Evolutionary conservation across 2,329 filamentous ascomycete genomes (phyloP), one percentile per base, ranked within the genome.

Genomic region (Arthrobotrys iridis): DNA sequence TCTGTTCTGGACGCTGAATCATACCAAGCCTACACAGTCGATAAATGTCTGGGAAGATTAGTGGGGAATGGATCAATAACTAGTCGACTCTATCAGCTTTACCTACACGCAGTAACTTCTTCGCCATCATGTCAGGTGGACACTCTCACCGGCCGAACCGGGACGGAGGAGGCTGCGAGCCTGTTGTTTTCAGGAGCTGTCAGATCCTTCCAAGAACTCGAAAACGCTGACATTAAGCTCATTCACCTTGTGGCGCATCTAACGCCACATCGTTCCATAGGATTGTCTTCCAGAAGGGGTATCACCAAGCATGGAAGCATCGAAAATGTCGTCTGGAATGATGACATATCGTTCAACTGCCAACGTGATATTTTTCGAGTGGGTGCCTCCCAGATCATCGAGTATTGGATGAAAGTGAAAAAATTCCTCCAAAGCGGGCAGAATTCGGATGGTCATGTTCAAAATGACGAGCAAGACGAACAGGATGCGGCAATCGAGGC

Each of bases 21-120:
- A 5, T 78, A 82, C 4, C 84, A 87, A 48, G 77, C 81, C 0
- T 90, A 87, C 76, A 77, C 79, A 0, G 78, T 90, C 0, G 85
- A 90, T 71, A 48, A 77, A 0, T 80, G 80, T 0, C 83, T 90
- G 0, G 84, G 87, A 0, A 81, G 84, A 1, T 78, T 91, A 0
- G 73, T 83, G 0, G 86, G 86, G 15, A 86, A 84, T 74, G 85
- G 84, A 0, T 85, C 81, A 10, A 50, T 88, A 0, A 82, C 84
- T 8, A 87, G 85, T 79, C 87, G 85, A 59, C 80, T 90, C 0
- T 83, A 84, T 15, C 80, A 87, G 0, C 81, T 82, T 6, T 85
- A 86, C 26, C 79, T 89, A 0, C 87, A 89, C 74, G 86, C 85
- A 0, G 66, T 88, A 0, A 89, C 87, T 0, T 86, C 87, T 0